Evolutionary conservation across 768 basidiomycete species (phyloP), one percentile per base, ranked within the genome.

Genomic region (Psilocybe cubensis): DNA sequence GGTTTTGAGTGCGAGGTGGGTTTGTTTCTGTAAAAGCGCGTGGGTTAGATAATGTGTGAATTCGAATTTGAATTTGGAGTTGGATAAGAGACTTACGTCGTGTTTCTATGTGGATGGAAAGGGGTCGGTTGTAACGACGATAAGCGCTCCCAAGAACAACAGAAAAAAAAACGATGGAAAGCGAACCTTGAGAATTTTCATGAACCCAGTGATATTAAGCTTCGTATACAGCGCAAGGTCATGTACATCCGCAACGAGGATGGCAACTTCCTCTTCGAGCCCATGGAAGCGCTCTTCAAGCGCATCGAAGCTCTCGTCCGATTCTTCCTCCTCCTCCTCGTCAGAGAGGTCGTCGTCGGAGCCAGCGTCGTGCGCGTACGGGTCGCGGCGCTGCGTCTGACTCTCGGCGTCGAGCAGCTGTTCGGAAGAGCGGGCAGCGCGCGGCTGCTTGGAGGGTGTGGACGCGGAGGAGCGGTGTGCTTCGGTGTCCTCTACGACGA

Each of bases 201-300:
- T 91, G 71, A 99, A 99, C 9, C 97, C 97, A 1, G 97, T 98
- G 67, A 98, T 95, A 71, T 98, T 98, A 53, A 98, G 84, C 70
- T 98, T 98, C 3, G 96, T 96, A 70, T 96, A 83, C 27, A 98
- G 78, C 1, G 95, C 94, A 38, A 96, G 81, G 71, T 94, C 92
- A 63, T 95, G 92, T 10, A 93, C 91, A 62, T 92, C 91, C 0
- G 96, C 96, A 17, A 99, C 96, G 42, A 99, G 84, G 40, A 85
- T 91, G 0, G 96, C 96, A 18, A 98, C 92, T 68, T 96, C 94
- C 68, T 97, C 96, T 73, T 98, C 94, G 18, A 98, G 77, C 14
- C 80, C 82, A 59, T 89, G 86, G 71, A 97, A 99, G 20, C 87
- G 81, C 48, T 92, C 92, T 66, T 97, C 95, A 10, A 94, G 76